A percentile compares a stretch with the other conserved stretches of the same genome.
These are phyloP conservation scores for Fomes fomentarius DNA, from an alignment of 1,284 basidiomycete species.

Conservation along the genomic window DNA sequence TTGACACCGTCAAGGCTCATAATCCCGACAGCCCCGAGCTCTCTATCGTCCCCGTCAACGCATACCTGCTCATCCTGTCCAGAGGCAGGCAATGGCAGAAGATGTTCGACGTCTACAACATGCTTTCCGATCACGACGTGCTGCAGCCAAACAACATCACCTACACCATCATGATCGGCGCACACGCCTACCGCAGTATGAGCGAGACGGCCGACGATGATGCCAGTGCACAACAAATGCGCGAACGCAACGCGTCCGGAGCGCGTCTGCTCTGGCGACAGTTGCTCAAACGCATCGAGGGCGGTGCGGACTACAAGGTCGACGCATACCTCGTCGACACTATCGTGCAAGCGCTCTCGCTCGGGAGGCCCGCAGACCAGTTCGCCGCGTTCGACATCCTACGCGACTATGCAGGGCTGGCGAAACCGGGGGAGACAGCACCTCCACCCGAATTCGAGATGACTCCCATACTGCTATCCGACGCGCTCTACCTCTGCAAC, in stretches of 20 bases:
- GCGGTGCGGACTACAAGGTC: conserved; percentile 44
- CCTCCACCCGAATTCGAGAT: conserved; percentile 43
- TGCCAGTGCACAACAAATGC: conserved; percentile 2
- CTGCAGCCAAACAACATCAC: conserved; percentile 57
- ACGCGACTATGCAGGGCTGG: conserved; percentile 63
- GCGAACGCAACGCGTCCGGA: conserved; percentile 45
- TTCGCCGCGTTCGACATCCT: conserved; percentile 65
- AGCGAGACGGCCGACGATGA: conserved; percentile 1
- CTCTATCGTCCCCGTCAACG: conserved; percentile 48
- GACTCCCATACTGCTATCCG: conserved; percentile 48
- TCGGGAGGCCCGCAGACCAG: conserved; percentile 59
- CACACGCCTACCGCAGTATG: conserved; percentile 40
- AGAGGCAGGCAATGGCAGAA: conserved; percentile 57
- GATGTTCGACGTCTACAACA: conserved; percentile 74
- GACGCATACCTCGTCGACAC: conserved; percentile 56
- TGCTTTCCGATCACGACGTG: conserved; percentile 58
- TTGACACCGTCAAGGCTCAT: conserved; percentile 47
- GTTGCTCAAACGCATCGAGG: conserved; percentile 54
- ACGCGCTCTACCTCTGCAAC: conserved; percentile 60
- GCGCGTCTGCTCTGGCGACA: conserved; percentile 71
- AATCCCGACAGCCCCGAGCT: conserved; percentile 51
- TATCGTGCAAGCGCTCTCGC: conserved; percentile 53
- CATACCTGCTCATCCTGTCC: conserved; percentile 68
- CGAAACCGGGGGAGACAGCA: conserved; percentile 44
- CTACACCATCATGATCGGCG: conserved; percentile 65